These are phyloP conservation scores for Tulasnella sp. DNA, from an alignment of 768 basidiomycete species.

Conservation along the genomic window DNA sequence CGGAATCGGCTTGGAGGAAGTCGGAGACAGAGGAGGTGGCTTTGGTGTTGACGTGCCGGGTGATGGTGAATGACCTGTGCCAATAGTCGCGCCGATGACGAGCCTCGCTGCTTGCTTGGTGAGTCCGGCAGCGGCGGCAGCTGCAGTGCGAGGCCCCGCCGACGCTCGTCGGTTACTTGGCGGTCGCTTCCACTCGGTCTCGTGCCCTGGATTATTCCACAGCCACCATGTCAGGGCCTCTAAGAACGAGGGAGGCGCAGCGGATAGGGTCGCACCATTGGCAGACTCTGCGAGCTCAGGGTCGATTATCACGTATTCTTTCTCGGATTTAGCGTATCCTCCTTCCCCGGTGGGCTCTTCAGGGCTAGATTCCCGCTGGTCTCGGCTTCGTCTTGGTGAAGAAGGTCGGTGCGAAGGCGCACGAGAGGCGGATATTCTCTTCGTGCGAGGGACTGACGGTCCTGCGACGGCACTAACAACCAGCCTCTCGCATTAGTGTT, in stretches of 20 bases:
- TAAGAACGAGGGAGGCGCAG: conserved; percentile 36
- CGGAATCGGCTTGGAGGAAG: not conserved
- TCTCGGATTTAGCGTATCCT: conserved; percentile 10
- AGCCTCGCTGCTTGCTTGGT: conserved; percentile 9
- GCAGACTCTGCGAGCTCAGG: not conserved
- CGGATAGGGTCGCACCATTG: conserved; percentile 24
- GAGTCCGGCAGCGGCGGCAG: conserved; percentile 5
- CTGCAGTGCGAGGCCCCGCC: not conserved
- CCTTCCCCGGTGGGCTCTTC: conserved; percentile 10
- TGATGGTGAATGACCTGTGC: not conserved
- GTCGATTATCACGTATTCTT: conserved; percentile 85
- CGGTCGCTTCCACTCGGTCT: not conserved
- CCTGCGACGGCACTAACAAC: conserved; percentile 14
- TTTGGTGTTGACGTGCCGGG: not conserved
- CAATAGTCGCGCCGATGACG: conserved; percentile 9
- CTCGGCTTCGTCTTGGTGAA: not conserved
- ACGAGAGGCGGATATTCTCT: not conserved
- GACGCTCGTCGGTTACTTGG: not conserved
- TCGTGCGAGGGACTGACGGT: not conserved
- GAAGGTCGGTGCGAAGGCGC: not conserved
- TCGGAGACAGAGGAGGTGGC: not conserved
- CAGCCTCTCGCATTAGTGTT: not conserved
- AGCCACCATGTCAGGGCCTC: conserved; percentile 24
- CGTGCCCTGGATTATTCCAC: conserved; percentile 16
- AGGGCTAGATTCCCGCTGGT: not conserved